Evolutionary conservation across 805 yeast species (phyloP), one percentile per base, ranked within the genome.

Genomic region (Candida hungchunana): DNA sequence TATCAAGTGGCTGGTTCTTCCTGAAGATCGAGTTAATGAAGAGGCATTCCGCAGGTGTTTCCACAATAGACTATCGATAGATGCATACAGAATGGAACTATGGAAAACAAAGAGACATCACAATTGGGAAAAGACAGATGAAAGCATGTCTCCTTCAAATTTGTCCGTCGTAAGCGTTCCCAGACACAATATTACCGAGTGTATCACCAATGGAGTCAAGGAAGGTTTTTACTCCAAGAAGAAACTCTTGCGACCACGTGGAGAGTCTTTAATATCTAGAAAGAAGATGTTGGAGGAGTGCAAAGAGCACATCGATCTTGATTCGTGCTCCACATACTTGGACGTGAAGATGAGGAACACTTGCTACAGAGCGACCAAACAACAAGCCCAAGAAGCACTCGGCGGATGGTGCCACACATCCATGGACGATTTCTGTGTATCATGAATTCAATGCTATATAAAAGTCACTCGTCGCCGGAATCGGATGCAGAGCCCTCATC

Each of bases 151-250:
- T 10, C 56, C 64, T 0, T 41, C 44, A 15, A 52, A 51, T n/a
- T 25, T 53, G 11, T 53, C 65, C 3, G 44, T 66, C 9, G 29
- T 61, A 1, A 49, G 51, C 27, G 42, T 58, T 2, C 61, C 62
- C 1, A 18, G 23, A 6, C 39, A 32, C 3, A 18, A 20, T 2
- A 5, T 42, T 2, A 34, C 34, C 0, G 65, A 67, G 39, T 53
- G 59, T 1, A 56, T 80, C 10, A 66, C 73, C 27, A 72, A 73
- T 45, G 87, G 86, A 0, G 73, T 79, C 5, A 75, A 69, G 41
- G 76, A 76, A 43, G 89, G 90, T 0, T 66, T 68, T 15, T 66
- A 55, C 36, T 42, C 66, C 1, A 77, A 74, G 44, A 67, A 59
- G 25, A 61, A 58, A 31, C 66, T 68, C 0, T 63, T 79, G 1